These are phyloP conservation scores for Russula earlei DNA, from an alignment of 768 basidiomycete species.

Conservation along the genomic window DNA sequence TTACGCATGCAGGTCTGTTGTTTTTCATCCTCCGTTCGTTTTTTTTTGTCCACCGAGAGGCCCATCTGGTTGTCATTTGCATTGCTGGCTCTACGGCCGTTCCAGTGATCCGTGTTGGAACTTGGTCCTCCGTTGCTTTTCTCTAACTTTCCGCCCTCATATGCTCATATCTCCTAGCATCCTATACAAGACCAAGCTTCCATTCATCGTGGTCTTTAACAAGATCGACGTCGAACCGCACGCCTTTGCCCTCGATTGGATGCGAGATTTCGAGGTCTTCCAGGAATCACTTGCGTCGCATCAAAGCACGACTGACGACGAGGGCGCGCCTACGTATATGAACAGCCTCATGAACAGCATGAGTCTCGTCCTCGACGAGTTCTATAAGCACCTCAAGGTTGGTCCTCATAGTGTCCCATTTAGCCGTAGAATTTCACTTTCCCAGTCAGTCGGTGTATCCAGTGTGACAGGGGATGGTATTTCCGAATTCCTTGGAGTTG, in stretches of 20 bases:
- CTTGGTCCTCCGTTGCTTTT: no score
- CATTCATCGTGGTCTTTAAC: slow-evolving; percentile 97
- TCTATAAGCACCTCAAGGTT: slow-evolving; percentile 93
- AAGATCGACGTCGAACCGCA: slow-evolving; percentile 92
- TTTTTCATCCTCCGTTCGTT: background rate
- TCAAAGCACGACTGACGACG: slow-evolving; percentile 54
- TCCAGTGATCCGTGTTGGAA: no score
- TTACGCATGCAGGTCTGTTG: slow-evolving; percentile 84
- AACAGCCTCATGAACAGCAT: slow-evolving; percentile 98
- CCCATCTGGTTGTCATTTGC: background rate
- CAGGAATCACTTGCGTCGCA: slow-evolving; percentile 77
- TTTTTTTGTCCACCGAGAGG: background rate
- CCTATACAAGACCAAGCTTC: slow-evolving; percentile 94
- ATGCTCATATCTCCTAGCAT: slow-evolving; percentile 43
- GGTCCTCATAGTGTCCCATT: slow-evolving; percentile 17
- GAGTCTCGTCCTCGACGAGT: slow-evolving; percentile 96
- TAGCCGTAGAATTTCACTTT: background rate
- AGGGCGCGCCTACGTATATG: slow-evolving; percentile 96
- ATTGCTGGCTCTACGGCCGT: no score
- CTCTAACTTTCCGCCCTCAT: background rate
- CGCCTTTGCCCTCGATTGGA: slow-evolving; percentile 93
- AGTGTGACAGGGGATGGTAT: slow-evolving; percentile 95
- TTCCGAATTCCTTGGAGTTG: slow-evolving; percentile 83
- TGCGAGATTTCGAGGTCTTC: slow-evolving; percentile 95
- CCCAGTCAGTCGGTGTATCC: slow-evolving; percentile 88